Conservation (phyloP, 1,139 yeast genomes). For the Barnettozyma hawaiiensis region DNA sequence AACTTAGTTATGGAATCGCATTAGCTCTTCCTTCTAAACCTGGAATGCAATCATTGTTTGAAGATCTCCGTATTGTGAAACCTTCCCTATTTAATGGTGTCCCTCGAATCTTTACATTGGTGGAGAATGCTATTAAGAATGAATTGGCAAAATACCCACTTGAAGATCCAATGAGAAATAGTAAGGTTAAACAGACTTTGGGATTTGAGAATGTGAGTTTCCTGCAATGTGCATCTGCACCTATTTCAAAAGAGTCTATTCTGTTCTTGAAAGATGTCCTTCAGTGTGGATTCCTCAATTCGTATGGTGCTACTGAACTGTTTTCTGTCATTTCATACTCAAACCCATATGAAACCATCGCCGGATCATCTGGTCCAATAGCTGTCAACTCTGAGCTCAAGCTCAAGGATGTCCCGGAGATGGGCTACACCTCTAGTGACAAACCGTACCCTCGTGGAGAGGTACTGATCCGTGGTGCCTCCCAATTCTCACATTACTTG, state of each 20-base stretch:
- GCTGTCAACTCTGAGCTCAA: conserved; percentile 39
- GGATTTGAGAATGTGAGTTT: conserved; percentile 45
- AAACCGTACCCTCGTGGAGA: conserved; percentile 39
- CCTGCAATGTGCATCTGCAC: conserved; percentile 46
- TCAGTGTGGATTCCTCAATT: conserved; percentile 42
- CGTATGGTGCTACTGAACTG: conserved; percentile 49
- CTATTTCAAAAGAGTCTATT: conserved; percentile 42
- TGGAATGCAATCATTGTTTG: conserved; percentile 30
- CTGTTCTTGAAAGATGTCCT: conserved; percentile 41
- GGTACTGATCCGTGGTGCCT: conserved; percentile 44
- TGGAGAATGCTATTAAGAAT: conserved; percentile 38
- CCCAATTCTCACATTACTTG: conserved; percentile 40
- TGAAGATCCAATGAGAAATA: conserved; percentile 23
- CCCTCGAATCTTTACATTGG: conserved; percentile 46
- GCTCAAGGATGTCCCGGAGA: conserved; percentile 43
- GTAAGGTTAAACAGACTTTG: conserved; percentile 31
- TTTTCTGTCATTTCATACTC: conserved; percentile 41
- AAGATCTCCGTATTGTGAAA: conserved; percentile 39
- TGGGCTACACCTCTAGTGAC: conserved; percentile 40
- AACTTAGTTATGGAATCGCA: conserved; percentile 25
- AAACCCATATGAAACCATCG: conserved; percentile 30
- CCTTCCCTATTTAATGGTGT: conserved; percentile 43
- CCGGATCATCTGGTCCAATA: conserved; percentile 46
- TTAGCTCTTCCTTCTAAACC: conserved; percentile 30
- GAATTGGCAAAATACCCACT: conserved; percentile 18